A percentile compares a stretch with the other conserved stretches of the same genome.
phyloP scores from a whole-genome alignment of 2,329 filamentous ascomycete genomes.

The Juglanconis sp. region DNA sequence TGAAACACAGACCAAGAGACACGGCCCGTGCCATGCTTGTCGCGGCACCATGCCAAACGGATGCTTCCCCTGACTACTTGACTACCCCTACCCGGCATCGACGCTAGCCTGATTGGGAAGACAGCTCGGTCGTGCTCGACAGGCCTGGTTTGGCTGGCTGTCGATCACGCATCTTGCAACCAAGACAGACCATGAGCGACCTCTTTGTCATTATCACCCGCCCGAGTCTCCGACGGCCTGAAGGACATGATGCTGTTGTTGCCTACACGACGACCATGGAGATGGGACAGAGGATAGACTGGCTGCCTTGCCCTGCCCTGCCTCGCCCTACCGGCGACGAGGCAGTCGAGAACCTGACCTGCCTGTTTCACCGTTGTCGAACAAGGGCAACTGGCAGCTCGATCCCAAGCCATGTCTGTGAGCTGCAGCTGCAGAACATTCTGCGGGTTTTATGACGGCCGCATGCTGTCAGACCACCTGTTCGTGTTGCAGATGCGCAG shows the following conservation, averaged over 20 bases:
- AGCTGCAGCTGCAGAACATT: neutral
- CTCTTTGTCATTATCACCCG: neutral
- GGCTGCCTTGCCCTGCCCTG: no score
- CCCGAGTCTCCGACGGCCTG: neutral
- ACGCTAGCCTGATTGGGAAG: neutral
- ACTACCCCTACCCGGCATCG: neutral
- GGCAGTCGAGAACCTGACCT: neutral
- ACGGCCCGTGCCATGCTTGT: neutral
- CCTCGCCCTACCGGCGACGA: neutral
- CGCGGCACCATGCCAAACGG: neutral
- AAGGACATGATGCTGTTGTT: neutral
- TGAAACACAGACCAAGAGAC: slow-evolving; percentile 14
- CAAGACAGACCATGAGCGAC: neutral
- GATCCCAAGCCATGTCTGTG: no score
- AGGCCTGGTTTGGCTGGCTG: slow-evolving; percentile 1
- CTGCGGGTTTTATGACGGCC: neutral
- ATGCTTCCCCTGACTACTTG: neutral
- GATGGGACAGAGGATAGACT: no score
- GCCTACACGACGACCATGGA: neutral
- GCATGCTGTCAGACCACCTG: neutral
- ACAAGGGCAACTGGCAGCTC: neutral
- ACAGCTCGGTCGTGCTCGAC: neutral
- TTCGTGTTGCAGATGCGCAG: slow-evolving; percentile 5
- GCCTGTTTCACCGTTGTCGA: slow-evolving; percentile 7
- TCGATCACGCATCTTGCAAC: slow-evolving; percentile 5